Evolutionary conservation across 352 stramenopile species (phyloP), one percentile per base, ranked within the genome.

Genomic region (Pythium apleroticum): DNA sequence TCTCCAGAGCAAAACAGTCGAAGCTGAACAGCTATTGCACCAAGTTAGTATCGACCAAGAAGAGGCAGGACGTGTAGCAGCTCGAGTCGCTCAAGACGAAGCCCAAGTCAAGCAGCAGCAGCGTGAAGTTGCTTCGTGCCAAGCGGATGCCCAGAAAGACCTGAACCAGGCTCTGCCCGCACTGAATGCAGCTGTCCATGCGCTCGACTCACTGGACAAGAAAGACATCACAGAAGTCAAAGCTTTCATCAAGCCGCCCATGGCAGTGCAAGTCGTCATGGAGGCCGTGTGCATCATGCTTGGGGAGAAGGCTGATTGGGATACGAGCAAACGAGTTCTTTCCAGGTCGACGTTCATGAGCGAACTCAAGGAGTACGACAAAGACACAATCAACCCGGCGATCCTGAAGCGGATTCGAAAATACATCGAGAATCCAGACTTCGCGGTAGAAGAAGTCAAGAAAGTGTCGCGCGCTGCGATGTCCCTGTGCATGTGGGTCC

Each of bases 401-500:
- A 80, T 78, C n/a, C 72, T 93, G n/a, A 94, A 91, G 50, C 78
- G 66, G 28, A 73, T 96, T 12, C 84, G 81, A 4, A 89, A 86
- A 72, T 96, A 96, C 39, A 91, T 96, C 28, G 80, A 94, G 1
- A 90, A 84, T 50, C 84, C 86, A 1, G 87, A 94, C 20, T 94
- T 96, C 60, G 77, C 81, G 1, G 77, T 94, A 12, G 84, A 94
- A 19, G 85, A 92, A 66, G 84, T 95, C 2, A 90, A 83, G 63
- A 93, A 95, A 56, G 85, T 93, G 6, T 95, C 83, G 7, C 70
- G 73, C 19, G 88, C 88, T 0, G 87, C 87, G 3, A 89, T 89
- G 77, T 91, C 82, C n/a, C 60, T 96, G 27, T 96, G 88, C 28
- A 96, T 95, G 86, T 96, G 86, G 86, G 83, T 95, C 19, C 84